These are phyloP conservation scores for Golubevia pallescens DNA, from an alignment of 1,284 basidiomycete genomes.

Conservation along the genomic window DNA sequence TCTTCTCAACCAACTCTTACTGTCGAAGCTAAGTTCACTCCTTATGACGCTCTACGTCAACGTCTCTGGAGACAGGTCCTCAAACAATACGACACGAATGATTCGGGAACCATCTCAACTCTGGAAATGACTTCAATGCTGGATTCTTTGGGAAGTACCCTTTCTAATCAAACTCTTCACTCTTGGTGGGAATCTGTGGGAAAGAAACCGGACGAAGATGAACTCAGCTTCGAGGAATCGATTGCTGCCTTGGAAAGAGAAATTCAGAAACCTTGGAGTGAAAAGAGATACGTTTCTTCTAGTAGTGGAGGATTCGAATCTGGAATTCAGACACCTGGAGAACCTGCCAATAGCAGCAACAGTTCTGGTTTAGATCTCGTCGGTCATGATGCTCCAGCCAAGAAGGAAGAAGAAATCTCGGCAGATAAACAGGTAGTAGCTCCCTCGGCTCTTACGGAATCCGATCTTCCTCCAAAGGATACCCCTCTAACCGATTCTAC, in stretches of 20 bases:
- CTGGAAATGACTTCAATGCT: conserved; percentile 94
- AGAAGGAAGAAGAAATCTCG: conserved; percentile 4
- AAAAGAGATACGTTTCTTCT: conserved; percentile 22
- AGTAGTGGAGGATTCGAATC: conserved; percentile 12
- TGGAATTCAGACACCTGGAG: conserved; percentile 27
- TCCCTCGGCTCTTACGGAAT: no score
- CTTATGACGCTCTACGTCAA: conserved; percentile 72
- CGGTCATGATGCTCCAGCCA: conserved; percentile 27
- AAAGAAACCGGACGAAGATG: neutral
- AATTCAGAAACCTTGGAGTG: conserved; percentile 34
- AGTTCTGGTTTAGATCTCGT: conserved; percentile 22
- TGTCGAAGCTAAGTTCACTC: conserved; percentile 86
- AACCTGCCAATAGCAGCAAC: conserved; percentile 14
- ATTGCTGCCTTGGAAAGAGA: conserved; percentile 29
- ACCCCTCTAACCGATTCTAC: conserved; percentile 1
- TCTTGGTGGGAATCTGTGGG: conserved; percentile 18
- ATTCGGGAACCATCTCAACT: conserved; percentile 77
- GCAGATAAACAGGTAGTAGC: neutral
- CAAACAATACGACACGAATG: conserved; percentile 87
- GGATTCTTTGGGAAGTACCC: conserved; percentile 91
- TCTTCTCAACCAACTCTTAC: conserved; percentile 19
- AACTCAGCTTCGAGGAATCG: neutral
- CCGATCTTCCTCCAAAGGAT: conserved; percentile 1
- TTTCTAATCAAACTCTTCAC: conserved; percentile 81
- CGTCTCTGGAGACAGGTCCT: conserved; percentile 88